These are phyloP conservation scores for Porodaedalea pini DNA, from an alignment of 1,284 basidiomycete genomes.

Conservation along the genomic window DNA sequence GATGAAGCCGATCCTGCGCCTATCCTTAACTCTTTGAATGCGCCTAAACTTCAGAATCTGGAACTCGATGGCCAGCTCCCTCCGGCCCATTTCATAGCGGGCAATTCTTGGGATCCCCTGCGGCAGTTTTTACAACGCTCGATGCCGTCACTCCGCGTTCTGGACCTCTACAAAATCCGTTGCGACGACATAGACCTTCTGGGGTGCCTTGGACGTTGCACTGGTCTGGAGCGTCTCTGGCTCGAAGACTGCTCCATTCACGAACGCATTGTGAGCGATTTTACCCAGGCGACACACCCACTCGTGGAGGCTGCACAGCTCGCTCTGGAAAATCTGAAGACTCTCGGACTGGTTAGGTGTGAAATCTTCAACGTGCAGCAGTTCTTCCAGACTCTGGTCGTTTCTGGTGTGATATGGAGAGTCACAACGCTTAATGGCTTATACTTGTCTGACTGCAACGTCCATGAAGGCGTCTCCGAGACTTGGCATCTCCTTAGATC, in stretches of 20 bases:
- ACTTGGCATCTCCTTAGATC: slow-evolving; percentile 4
- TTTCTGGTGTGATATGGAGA: slow-evolving; percentile 7
- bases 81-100: not conserved
- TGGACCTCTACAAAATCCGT: slow-evolving; percentile 9
- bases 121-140: not conserved
- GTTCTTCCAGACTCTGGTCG: not conserved
- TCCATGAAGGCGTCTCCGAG: slow-evolving; percentile 1
- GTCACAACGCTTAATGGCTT: slow-evolving; percentile 7
- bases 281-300: not conserved
- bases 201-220: not conserved
- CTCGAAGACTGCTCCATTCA: slow-evolving; percentile 11
- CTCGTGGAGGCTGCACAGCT: not conserved
- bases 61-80: slow-evolving; percentile 13
- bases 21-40: not conserved
- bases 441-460: slow-evolving; percentile 8
- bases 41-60: slow-evolving; percentile 3
- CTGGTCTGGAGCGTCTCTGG: slow-evolving; percentile 9
- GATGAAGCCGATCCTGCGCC: not conserved
- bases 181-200: slow-evolving; percentile 10
- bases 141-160: not conserved
- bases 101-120: slow-evolving; percentile 5
- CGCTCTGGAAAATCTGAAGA: not conserved
- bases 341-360: slow-evolving; percentile 6
- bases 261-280: not conserved
- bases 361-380: not conserved